A percentile compares a stretch with the other conserved stretches of the same genome.
These are phyloP conservation scores for Aspergillus fumigatus DNA, from an alignment of 2,329 filamentous ascomycete genomes.

Conservation along the genomic window DNA sequence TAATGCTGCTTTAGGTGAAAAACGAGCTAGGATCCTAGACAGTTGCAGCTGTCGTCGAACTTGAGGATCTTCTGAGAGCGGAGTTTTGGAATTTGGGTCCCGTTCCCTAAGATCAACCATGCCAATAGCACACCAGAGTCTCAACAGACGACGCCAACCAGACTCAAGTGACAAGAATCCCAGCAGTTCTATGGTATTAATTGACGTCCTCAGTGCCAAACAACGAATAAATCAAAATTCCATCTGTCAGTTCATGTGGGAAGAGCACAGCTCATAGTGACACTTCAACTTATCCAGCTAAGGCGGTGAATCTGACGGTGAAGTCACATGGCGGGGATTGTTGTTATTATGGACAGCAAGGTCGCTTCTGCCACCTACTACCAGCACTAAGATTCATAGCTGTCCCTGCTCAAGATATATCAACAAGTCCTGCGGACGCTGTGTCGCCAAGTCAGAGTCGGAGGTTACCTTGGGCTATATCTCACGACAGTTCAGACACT, in stretches of 20 bases:
- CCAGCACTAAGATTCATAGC: background rate
- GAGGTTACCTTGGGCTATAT: background rate
- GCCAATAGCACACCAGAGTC: slow-evolving; percentile 1
- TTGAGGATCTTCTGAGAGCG: slow-evolving; percentile 10
- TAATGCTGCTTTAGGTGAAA: slow-evolving; percentile 1
- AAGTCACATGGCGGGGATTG: slow-evolving; percentile 29
- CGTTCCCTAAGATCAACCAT: slow-evolving; percentile 18
- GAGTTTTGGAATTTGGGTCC: slow-evolving; percentile 18
- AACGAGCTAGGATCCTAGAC: background rate
- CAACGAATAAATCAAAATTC: slow-evolving; percentile 5
- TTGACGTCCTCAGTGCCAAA: background rate
- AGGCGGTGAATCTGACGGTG: slow-evolving; percentile 24
- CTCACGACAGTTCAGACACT: background rate
- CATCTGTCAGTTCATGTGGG: background rate
- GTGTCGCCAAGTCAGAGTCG: background rate
- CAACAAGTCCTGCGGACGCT: background rate
- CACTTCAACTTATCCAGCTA: background rate
- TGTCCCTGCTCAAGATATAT: background rate
- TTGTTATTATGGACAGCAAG: background rate
- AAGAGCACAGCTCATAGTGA: background rate
- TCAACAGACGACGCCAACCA: background rate
- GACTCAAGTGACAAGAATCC: background rate
- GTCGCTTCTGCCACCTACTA: background rate
- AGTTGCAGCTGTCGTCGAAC: slow-evolving; percentile 3
- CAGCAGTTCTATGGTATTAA: background rate